Base-by-base conservation (phyloP, 306 rosid genomes). In the Pachyrhizus erosus region DNA sequence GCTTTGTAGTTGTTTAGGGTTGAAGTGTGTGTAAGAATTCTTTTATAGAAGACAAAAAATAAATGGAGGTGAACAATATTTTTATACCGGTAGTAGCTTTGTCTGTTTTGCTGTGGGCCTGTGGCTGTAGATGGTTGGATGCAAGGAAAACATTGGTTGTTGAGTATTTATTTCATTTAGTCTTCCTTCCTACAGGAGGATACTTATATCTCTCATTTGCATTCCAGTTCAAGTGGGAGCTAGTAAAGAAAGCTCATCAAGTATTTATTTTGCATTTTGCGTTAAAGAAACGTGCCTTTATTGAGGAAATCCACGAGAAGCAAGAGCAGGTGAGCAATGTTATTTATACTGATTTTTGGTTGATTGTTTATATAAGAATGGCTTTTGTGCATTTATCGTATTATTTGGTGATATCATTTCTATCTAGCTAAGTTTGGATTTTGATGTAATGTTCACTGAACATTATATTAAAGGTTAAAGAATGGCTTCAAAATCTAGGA, bases 401-500 rank as follows among this genome's bases (percentile, higher is more conserved):
- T 80, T 74, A 74, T 75, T 85, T 85, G 85, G 79, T 70, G 82
- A 80, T 76, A 85, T 81, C 57, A 76, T 42, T 85, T 86, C 76
- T 78, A 83, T 83, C 62, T 79, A 54, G 80, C 78, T 78, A 76
- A 79, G 83, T 76, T 89, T 89, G 90, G 88, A 93, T 79, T 88
- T 88, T 94, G 88, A 94, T 96, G 76, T 82, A 79, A 83, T 89
- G 89, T 85, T 86, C 80, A 54, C 88, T 93, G 91, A 87, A 92
- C 74, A 84, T 92, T 84, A 87, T 91, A 93, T 92, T 90, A 88
- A 85, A 96, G 99, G 99, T 96, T 92, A 96, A 94, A 96, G 99
- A 96, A 91, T 96, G 99, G 99, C 99, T 96, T 92, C 97, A 92
- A 91, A 96, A 94, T 94, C 99, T 96, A 96, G 99, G 99, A 96